Evolutionary conservation across 441 rosid genomes (phyloP).

Genomic region (Adansonia gregorii): DNA sequence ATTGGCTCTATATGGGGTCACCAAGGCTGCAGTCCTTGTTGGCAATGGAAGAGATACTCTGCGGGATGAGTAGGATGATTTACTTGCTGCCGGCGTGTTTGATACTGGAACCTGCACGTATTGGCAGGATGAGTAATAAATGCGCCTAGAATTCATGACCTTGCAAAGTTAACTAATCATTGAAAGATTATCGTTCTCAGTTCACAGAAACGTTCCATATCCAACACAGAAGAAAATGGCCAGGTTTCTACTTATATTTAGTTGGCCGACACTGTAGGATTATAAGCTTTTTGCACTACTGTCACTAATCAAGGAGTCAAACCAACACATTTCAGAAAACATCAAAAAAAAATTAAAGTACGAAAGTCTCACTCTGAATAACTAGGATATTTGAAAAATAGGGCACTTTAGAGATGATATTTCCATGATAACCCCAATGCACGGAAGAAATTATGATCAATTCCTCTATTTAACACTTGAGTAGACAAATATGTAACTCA

Average conservation of each 20-base stretch:
- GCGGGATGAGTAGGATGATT: conserved; percentile 41
- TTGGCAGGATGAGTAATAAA: background rate
- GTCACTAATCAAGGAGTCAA: background rate
- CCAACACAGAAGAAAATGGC: conserved; percentile 2
- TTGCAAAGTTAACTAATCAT: background rate
- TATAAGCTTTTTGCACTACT: background rate
- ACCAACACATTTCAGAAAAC: background rate
- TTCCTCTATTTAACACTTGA: background rate
- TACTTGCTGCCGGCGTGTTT: conserved; percentile 34
- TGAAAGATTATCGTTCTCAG: conserved; percentile 1
- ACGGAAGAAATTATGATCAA: conserved; percentile 15
- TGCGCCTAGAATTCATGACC: background rate
- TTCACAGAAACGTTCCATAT: background rate
- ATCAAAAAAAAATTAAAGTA: background rate
- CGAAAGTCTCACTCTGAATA: background rate
- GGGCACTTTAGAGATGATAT: background rate
- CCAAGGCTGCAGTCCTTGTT: conserved; percentile 32
- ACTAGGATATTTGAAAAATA: background rate
- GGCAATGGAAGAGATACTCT: conserved; percentile 72
- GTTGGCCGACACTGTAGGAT: background rate
- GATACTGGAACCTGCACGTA: conserved; percentile 42
- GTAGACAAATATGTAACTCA: conserved; percentile 35
- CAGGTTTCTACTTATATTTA: background rate
- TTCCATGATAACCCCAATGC: background rate
- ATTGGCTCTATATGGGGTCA: conserved; percentile 37